Evolutionary conservation across 768 basidiomycete genomes (phyloP).

Genomic region (Hypsizygus marmoreus): DNA sequence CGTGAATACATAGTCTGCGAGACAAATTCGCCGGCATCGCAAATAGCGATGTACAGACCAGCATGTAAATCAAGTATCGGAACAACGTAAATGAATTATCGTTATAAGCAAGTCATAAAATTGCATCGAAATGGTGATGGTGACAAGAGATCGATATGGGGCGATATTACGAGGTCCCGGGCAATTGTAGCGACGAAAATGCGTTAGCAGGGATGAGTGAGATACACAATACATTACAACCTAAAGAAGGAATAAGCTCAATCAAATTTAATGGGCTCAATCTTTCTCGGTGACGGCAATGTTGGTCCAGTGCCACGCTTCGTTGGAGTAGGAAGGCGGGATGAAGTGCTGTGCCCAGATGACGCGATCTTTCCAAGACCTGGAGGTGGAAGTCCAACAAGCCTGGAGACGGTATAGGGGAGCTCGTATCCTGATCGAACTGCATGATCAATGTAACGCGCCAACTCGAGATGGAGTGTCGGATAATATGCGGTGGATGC

Average conservation of each 20-base stretch:
- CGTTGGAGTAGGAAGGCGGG: conserved; percentile 22
- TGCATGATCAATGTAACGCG: conserved; percentile 79
- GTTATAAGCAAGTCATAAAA: background rate
- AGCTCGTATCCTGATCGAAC: conserved; percentile 69
- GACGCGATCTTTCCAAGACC: conserved; percentile 49
- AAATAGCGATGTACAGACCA: too few species aligned
- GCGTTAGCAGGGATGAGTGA: conserved; percentile 3
- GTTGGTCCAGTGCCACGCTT: conserved; percentile 27
- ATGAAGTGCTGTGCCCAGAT: conserved; percentile 30
- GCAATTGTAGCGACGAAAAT: background rate
- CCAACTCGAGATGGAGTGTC: conserved; percentile 89
- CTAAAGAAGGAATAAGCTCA: conserved; percentile 16
- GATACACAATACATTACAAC: conserved; percentile 10
- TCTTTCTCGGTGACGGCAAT: conserved; percentile 44
- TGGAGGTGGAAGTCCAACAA: conserved; percentile 78
- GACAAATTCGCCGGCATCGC: too few species aligned
- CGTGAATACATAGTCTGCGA: too few species aligned
- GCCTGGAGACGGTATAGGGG: conserved; percentile 78
- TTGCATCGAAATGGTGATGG: conserved; percentile 6
- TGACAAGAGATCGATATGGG: too few species aligned
- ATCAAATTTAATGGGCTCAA: conserved; percentile 46
- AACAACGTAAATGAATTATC: too few species aligned
- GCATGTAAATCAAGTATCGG: too few species aligned
- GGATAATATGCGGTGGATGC: conserved; percentile 95
- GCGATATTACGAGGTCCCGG: background rate